Conservation (phyloP, 2,329 filamentous ascomycete genomes). For the Penicillium sp. region DNA sequence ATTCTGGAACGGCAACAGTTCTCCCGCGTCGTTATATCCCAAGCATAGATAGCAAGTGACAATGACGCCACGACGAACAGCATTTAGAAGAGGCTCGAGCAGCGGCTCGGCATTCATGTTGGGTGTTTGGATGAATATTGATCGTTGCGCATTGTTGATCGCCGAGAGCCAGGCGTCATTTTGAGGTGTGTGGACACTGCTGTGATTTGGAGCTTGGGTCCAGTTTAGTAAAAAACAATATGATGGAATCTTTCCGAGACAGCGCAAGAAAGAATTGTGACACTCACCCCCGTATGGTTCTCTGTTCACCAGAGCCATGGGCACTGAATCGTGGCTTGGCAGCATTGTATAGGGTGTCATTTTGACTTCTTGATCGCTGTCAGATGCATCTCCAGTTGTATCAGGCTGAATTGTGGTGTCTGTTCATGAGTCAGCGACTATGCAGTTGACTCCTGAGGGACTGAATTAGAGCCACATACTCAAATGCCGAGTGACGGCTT, state of each 20-base stretch:
- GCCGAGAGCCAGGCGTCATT: constrained; percentile 74
- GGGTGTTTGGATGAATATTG: constrained; percentile 77
- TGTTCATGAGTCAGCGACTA: constrained; percentile 1
- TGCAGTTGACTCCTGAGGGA: background rate
- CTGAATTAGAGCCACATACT: constrained; percentile 40
- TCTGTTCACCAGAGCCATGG: constrained; percentile 72
- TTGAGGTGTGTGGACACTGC: constrained; percentile 66
- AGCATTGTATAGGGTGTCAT: constrained; percentile 69
- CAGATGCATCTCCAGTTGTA: constrained; percentile 57
- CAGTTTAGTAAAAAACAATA: background rate
- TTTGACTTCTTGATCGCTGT: constrained; percentile 53
- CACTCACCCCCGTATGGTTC: constrained; percentile 61
- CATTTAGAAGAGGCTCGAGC: constrained; percentile 63
- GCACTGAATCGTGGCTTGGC: constrained; percentile 58
- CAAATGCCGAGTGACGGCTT: constrained; percentile 66
- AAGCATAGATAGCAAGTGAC: constrained; percentile 73
- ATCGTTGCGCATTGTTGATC: constrained; percentile 63
- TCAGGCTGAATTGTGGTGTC: constrained; percentile 58
- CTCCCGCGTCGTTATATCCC: constrained; percentile 77
- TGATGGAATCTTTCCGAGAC: background rate
- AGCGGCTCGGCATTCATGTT: constrained; percentile 73
- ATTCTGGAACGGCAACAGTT: constrained; percentile 73
- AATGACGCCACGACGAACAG: constrained; percentile 67
- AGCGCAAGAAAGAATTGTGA: background rate
- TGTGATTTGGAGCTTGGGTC: constrained; percentile 56